These are phyloP conservation scores for Fusarium tuaranense DNA, from an alignment of 2,329 filamentous ascomycete species.

Conservation along the genomic window DNA sequence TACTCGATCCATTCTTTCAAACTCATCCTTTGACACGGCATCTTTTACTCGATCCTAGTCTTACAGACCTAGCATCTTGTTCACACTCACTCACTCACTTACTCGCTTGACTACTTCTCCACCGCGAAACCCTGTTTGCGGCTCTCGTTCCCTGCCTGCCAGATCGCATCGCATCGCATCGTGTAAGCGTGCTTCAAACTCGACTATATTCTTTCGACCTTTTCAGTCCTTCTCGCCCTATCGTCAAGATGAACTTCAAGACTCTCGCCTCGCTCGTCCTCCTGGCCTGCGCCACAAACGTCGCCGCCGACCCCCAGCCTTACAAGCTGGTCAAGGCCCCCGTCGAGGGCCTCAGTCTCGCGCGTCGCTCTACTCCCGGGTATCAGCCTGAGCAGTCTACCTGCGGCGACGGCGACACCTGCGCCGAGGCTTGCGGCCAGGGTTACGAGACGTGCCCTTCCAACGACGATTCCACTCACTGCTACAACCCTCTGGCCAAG, in stretches of 20 bases:
- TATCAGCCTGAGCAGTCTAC: constrained; percentile 62
- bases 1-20: constrained; percentile 44
- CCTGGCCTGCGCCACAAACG: constrained; percentile 50
- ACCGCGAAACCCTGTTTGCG: constrained; percentile 37
- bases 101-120: constrained; percentile 31
- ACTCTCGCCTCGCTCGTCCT: constrained; percentile 49
- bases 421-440: constrained; percentile 66
- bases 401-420: constrained; percentile 64
- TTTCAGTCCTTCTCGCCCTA: not conserved
- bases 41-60: constrained; percentile 25
- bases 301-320: constrained; percentile 47
- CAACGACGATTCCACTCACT: constrained; percentile 64
- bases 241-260: constrained; percentile 52
- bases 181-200: constrained; percentile 23
- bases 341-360: constrained; percentile 55
- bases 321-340: constrained; percentile 54
- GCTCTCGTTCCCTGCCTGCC: constrained; percentile 36
- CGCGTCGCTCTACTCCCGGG: constrained; percentile 58
- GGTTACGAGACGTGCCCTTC: constrained; percentile 63
- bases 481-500: constrained; percentile 64
- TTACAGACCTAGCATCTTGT: constrained; percentile 15
- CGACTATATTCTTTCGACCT: constrained; percentile 18
- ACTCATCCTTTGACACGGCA: constrained; percentile 12
- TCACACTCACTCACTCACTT: constrained; percentile 11
- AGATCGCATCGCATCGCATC: constrained; percentile 14